A percentile compares a stretch with the other conserved stretches of the same genome.
phyloP scores from a whole-genome alignment of 2,329 filamentous ascomycete genomes.

The Aspergillus latus region DNA sequence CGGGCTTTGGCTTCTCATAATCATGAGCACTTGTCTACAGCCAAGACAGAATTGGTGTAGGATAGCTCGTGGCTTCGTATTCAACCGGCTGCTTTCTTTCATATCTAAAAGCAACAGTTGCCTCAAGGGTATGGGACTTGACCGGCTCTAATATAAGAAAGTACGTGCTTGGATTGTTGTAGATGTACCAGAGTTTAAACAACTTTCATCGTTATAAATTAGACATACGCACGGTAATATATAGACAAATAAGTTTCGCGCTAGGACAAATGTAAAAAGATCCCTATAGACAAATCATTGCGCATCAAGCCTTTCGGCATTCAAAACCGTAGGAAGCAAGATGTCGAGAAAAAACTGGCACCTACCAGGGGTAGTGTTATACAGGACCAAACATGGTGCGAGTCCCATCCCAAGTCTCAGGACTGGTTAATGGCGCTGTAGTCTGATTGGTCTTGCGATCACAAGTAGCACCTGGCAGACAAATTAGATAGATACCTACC shows the following conservation, averaged over 20 bases:
- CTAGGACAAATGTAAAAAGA: constrained; percentile 21
- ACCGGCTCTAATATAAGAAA: background rate
- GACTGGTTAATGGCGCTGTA: constrained; percentile 12
- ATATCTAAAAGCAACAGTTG: no score
- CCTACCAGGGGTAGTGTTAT: constrained; percentile 40
- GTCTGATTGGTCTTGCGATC: constrained; percentile 17
- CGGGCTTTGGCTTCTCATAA: no score
- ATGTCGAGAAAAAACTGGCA: constrained; percentile 30
- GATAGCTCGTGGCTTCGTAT: no score
- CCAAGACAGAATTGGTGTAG: no score
- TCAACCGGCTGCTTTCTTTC: no score
- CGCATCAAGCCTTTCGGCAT: constrained; percentile 24
- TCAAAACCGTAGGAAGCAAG: constrained; percentile 21
- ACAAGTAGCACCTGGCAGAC: constrained; percentile 28
- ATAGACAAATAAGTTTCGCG: constrained; percentile 13
- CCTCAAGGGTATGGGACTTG: no score
- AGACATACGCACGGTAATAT: background rate
- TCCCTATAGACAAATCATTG: constrained; percentile 33
- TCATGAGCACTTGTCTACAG: no score
- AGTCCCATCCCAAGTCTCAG: background rate
- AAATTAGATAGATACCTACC: constrained; percentile 35
- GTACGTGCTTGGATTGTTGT: background rate
- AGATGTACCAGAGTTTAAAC: background rate
- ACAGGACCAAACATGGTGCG: constrained; percentile 24
- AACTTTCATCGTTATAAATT: background rate